These are phyloP conservation scores for Chlamydomonas applanata DNA, from an alignment of 139 green algal species.

Conservation along the genomic window DNA sequence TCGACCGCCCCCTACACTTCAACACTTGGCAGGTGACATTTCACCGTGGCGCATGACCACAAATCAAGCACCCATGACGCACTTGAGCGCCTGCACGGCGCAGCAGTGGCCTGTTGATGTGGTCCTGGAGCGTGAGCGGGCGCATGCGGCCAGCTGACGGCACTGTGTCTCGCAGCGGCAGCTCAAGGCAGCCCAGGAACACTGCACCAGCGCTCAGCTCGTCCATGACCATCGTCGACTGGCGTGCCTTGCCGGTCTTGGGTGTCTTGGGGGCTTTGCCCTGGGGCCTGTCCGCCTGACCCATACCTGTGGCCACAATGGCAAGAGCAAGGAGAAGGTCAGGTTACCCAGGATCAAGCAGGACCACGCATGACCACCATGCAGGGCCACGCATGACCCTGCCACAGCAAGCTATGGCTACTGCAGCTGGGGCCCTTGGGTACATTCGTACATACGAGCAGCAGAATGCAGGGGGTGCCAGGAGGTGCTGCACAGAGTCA, in stretches of 20 bases:
- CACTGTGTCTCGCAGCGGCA: constrained; percentile 70
- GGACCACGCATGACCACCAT: too few relatives aligned
- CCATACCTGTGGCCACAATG: too few relatives aligned
- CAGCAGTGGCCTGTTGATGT: neutral
- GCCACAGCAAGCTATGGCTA: too few relatives aligned
- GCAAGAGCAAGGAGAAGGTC: too few relatives aligned
- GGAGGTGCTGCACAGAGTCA: too few relatives aligned
- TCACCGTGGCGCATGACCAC: neutral
- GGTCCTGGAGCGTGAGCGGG: neutral
- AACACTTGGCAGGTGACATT: neutral
- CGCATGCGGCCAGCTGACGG: constrained; percentile 13
- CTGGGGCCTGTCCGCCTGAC: neutral
- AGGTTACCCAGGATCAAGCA: too few relatives aligned
- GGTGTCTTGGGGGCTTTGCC: too few relatives aligned
- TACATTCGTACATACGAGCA: too few relatives aligned
- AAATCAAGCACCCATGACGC: neutral
- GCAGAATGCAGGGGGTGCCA: too few relatives aligned
- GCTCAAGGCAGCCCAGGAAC: constrained; percentile 40
- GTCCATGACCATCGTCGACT: constrained; percentile 9
- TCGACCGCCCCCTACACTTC: neutral
- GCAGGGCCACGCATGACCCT: too few relatives aligned
- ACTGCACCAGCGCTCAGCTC: constrained; percentile 34
- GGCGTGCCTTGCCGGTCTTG: too few relatives aligned
- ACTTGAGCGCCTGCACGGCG: constrained; percentile 17
- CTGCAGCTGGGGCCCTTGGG: too few relatives aligned